Conservation (phyloP, 176 grass and related monocot genomes). For the Avena insularis region DNA sequence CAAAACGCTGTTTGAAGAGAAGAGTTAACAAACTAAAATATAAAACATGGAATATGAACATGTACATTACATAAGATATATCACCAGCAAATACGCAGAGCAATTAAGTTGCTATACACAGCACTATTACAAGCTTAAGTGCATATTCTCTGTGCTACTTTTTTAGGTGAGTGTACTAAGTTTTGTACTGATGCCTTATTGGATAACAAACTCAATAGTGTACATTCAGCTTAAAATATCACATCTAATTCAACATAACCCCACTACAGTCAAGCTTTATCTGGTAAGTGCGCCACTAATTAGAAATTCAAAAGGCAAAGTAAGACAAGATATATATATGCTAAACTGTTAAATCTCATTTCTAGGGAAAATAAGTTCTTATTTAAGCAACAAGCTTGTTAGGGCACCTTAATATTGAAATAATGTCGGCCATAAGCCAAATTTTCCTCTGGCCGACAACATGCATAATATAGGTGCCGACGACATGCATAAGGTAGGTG, state of each 20-base stretch:
- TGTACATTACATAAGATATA: background rate
- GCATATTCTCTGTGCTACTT: background rate
- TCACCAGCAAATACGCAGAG: background rate
- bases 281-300: background rate
- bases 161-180: background rate
- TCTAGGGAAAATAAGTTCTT: background rate
- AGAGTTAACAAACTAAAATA: constrained; percentile 20
- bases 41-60: background rate
- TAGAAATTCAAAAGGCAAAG: constrained; percentile 6
- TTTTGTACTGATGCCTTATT: background rate
- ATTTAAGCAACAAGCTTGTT: background rate
- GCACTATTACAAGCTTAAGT: background rate
- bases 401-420: background rate
- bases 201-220: background rate
- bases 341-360: background rate
- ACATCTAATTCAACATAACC: background rate
- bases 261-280: background rate
- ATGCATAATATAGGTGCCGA: no score
- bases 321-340: background rate
- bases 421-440: background rate
- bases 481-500: background rate
- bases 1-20: constrained; percentile 86
- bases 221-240: background rate
- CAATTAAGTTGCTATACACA: background rate
- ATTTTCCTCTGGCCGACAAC: background rate